Percentiles rank a stretch among this genome's conserved stretches.
Evolutionary conservation across 1,284 basidiomycete genomes (phyloP).

Genomic region (Peniophora sp.): DNA sequence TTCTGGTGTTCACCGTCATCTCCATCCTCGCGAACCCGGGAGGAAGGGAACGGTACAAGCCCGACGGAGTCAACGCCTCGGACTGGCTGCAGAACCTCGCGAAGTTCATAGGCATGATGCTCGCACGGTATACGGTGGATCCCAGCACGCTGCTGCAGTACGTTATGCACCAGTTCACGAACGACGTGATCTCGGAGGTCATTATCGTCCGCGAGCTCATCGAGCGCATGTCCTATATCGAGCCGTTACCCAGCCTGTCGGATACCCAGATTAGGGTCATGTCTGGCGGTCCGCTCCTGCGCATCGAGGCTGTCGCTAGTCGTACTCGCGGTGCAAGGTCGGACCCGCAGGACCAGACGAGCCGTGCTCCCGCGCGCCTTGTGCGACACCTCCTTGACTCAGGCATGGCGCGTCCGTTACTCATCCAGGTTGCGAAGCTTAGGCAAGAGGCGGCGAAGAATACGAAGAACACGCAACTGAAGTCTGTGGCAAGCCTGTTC

Average conservation of each 20-base stretch:
- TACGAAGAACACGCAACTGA: constrained; percentile 67
- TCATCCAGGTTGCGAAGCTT: constrained; percentile 85
- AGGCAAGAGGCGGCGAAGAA: constrained; percentile 74
- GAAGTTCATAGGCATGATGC: constrained; percentile 89
- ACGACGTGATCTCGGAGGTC: constrained; percentile 81
- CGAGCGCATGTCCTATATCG: constrained; percentile 92
- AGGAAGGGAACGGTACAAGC: constrained; percentile 77
- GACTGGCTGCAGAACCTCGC: constrained; percentile 94
- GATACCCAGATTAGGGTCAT: constrained; percentile 86
- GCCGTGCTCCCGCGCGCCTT: constrained; percentile 62
- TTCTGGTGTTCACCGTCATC: constrained; percentile 83
- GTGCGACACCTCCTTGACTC: constrained; percentile 67
- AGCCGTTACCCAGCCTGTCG: constrained; percentile 83
- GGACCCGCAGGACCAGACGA: constrained; percentile 50
- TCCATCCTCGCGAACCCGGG: constrained; percentile 84
- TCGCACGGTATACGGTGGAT: constrained; percentile 81
- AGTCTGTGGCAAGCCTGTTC: constrained; percentile 79
- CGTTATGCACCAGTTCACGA: constrained; percentile 84
- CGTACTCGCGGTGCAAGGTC: constrained; percentile 60
- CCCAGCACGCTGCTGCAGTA: constrained; percentile 84
- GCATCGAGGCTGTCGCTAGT: constrained; percentile 80
- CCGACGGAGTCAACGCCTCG: constrained; percentile 87
- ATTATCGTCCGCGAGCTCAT: constrained; percentile 90
- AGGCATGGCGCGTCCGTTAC: constrained; percentile 69
- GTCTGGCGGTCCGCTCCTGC: constrained; percentile 82